Evolutionary conservation across 75 land plant genomes (phyloP), one percentile per base, ranked within the genome.

Genomic region (Pinus tabuliformis): DNA sequence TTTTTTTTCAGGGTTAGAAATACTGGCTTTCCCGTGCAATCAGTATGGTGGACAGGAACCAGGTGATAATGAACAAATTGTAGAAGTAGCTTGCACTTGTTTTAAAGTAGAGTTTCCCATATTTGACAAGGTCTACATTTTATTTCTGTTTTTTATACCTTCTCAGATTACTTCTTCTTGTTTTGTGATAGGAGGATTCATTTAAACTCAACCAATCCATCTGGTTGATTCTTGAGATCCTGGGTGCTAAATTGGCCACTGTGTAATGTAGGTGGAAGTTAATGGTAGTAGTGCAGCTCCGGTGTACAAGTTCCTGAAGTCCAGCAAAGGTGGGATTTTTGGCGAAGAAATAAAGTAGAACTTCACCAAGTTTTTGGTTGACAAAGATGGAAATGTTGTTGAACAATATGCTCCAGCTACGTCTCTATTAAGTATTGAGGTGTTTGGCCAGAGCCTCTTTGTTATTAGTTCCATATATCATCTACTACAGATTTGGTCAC

Each of bases 11-110:
- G 92, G 83, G 13, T 81, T 90, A 28, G 92, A 86, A 75, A 89
- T 95, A 14, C 77, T 93, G 49, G 98, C 97, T 30, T 95, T 95
- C 68, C 98, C 98, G 5, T 93, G 97, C 83, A 95, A 95, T 74
- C 96, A 95, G 68, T 95, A 93, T 85, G 90, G 86, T 45, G 84
- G 83, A 45, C 90, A 95, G 79, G 98, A 95, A 77, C 98, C 96
- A n/a, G 98, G 98, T 56, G 78, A 73, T 61, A 90, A 93, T 76
- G 90, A 92, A 39, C 73, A 95, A 81, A 95, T 95, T 42, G 63
- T 81, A 56, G 79, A 95, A 65, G 78, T 87, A 74, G 93, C 86
- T 20, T 95, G 96, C 87, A 90, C 96, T 65, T 83, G 91, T 18
- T 95, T 93, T 76, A 90, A 93, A 77, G 93, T 91, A 33, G 96